Evolutionary conservation across 495 filamentous ascomycete genomes (phyloP).

Genomic region (Podospora tetraspora): DNA sequence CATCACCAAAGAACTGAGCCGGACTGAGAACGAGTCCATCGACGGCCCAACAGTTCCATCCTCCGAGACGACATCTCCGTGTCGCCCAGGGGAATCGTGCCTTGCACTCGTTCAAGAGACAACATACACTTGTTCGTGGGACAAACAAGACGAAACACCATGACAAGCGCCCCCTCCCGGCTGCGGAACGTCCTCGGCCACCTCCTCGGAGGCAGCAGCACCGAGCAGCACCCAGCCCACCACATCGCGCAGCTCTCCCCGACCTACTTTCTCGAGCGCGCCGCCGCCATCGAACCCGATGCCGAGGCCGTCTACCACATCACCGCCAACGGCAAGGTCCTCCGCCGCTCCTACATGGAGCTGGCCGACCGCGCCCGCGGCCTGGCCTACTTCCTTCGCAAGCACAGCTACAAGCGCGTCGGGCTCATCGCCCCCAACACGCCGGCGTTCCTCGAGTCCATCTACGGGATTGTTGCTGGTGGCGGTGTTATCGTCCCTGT

Average conservation of each 20-base stretch:
- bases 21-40: neutral
- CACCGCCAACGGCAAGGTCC: conserved; percentile 65
- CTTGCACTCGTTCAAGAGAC: neutral
- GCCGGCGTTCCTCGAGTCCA: conserved; percentile 83
- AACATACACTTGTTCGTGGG: neutral
- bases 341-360: conserved; percentile 73
- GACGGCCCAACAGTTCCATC: neutral
- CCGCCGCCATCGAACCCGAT: conserved; percentile 84
- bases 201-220: conserved; percentile 43
- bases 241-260: conserved; percentile 80
- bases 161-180: conserved; percentile 46
- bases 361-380: conserved; percentile 80
- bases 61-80: neutral
- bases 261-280: conserved; percentile 82
- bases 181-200: conserved; percentile 56
- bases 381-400: conserved; percentile 77
- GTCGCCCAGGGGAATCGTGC: neutral
- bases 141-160: conserved; percentile 12
- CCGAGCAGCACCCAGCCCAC: conserved; percentile 39
- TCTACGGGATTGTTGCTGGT: conserved; percentile 84
- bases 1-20: too few relatives aligned
- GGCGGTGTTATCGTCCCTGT: conserved; percentile 72
- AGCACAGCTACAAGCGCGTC: conserved; percentile 60
- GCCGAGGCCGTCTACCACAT: conserved; percentile 84
- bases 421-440: conserved; percentile 89